These are phyloP conservation scores for Fonsecaea nubica DNA, from an alignment of 2,329 filamentous ascomycete genomes.

Conservation along the genomic window DNA sequence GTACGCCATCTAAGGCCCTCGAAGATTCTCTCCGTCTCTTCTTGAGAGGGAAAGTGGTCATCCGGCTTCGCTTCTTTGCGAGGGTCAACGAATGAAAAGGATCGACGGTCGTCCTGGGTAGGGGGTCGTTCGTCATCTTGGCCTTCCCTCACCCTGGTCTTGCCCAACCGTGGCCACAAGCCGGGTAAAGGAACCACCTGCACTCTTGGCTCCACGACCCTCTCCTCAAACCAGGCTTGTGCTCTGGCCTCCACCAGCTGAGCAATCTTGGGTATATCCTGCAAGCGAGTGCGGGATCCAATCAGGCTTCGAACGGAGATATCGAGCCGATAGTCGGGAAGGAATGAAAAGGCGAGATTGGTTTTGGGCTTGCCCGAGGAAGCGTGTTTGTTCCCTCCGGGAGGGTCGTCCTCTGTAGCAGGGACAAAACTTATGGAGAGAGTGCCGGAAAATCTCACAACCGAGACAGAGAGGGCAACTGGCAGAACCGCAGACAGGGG, in stretches of 20 bases:
- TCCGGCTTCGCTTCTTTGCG: conserved; percentile 25
- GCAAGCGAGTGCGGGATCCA: conserved; percentile 66
- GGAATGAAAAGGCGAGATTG: conserved; percentile 91
- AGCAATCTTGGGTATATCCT: conserved; percentile 71
- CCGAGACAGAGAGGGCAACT: conserved; percentile 87
- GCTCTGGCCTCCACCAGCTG: conserved; percentile 69
- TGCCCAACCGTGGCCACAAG: conserved; percentile 65
- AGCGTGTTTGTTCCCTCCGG: conserved; percentile 34
- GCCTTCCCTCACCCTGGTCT: conserved; percentile 54
- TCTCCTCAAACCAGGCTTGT: conserved; percentile 71
- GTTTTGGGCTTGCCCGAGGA: conserved; percentile 69
- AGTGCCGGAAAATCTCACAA: conserved; percentile 93
- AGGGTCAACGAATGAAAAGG: conserved; percentile 25
- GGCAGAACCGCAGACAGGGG: conserved; percentile 86
- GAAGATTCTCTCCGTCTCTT: conserved; percentile 38
- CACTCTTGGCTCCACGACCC: conserved; percentile 69
- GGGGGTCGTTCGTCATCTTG: conserved; percentile 38
- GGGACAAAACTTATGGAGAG: conserved; percentile 93
- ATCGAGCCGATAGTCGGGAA: conserved; percentile 68
- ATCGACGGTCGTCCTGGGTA: conserved; percentile 36
- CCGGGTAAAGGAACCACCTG: conserved; percentile 69
- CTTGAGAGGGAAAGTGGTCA: conserved; percentile 41
- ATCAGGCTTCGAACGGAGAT: conserved; percentile 70
- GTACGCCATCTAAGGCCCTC: conserved; percentile 33
- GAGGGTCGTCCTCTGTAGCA: conserved; percentile 53